Percentiles rank a stretch among this genome's conserved stretches.
phyloP scores from a whole-genome alignment of 495 filamentous ascomycete species.

The Talaromyces wortmannii region DNA sequence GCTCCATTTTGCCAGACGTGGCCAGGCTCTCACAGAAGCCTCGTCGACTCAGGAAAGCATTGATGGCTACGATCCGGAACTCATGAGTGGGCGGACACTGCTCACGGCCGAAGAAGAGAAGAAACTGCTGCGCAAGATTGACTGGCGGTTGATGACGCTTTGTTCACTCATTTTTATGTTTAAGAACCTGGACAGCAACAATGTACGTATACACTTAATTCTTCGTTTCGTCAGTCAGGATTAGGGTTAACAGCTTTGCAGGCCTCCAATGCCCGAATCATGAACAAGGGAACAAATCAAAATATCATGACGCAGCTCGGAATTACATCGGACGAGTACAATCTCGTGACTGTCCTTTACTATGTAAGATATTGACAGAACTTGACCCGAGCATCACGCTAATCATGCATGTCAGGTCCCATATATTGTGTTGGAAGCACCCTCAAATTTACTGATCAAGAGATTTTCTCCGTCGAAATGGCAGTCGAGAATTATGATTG shows the following conservation, averaged over 20 bases:
- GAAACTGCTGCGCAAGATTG: constrained; percentile 33
- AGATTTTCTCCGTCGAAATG: constrained; percentile 27
- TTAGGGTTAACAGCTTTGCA: not conserved
- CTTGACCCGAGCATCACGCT: constrained; percentile 7
- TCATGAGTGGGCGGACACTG: constrained; percentile 29
- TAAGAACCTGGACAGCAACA: constrained; percentile 33
- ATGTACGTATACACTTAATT: constrained; percentile 16
- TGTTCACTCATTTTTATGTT: constrained; percentile 38
- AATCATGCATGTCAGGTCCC: constrained; percentile 23
- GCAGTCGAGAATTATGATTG: constrained; percentile 25
- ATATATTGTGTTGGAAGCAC: constrained; percentile 37
- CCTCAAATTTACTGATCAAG: constrained; percentile 33
- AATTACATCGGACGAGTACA: constrained; percentile 20
- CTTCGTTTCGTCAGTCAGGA: not conserved
- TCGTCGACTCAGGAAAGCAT: constrained; percentile 17
- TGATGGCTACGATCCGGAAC: constrained; percentile 29
- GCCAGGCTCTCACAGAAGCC: constrained; percentile 10
- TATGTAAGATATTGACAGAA: constrained; percentile 11
- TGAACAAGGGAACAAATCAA: constrained; percentile 20
- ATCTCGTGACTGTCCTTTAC: constrained; percentile 19
- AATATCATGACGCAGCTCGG: constrained; percentile 37
- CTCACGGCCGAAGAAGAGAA: constrained; percentile 35
- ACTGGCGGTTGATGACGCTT: constrained; percentile 37
- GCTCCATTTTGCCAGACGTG: constrained; percentile 13
- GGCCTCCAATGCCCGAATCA: constrained; percentile 36